Percentiles rank a stretch among this genome's conserved stretches.
phyloP scores from a whole-genome alignment of 768 basidiomycete genomes.

The Rhodotorula paludigena region DNA sequence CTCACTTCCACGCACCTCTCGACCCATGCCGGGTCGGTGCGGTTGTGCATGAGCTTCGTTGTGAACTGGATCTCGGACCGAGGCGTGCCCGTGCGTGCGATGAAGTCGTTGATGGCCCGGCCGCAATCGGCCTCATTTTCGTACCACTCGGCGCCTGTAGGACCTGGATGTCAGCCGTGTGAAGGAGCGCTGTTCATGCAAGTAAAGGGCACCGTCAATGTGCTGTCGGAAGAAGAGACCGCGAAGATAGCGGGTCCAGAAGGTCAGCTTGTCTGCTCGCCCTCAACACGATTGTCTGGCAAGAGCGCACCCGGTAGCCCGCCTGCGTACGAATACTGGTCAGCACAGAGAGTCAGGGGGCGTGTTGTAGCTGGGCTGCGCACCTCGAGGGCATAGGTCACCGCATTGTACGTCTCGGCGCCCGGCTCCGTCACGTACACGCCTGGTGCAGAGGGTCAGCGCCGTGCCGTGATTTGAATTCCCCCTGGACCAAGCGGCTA shows the following conservation, averaged over 20 bases:
- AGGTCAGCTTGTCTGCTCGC: slow-evolving; percentile 4
- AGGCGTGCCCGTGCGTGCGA: slow-evolving; percentile 52
- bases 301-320: slow-evolving; percentile 55
- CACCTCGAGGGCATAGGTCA: slow-evolving; percentile 62
- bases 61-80: slow-evolving; percentile 53
- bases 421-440: slow-evolving; percentile 62
- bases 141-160: slow-evolving; percentile 47
- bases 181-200: slow-evolving; percentile 32
- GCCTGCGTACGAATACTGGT: slow-evolving; percentile 47
- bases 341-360: background rate
- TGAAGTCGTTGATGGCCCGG: slow-evolving; percentile 58
- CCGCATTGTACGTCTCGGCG: slow-evolving; percentile 56
- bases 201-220: slow-evolving; percentile 7
- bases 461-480: background rate
- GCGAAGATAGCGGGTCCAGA: background rate
- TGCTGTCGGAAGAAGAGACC: background rate
- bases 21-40: slow-evolving; percentile 50
- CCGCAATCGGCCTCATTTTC: slow-evolving; percentile 67
- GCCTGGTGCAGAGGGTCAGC: slow-evolving; percentile 44
- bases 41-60: slow-evolving; percentile 49
- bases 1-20: slow-evolving; percentile 56
- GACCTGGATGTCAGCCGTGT: slow-evolving; percentile 52
- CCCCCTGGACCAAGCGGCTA: background rate
- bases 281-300: background rate
- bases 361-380: slow-evolving; percentile 32